Base-by-base conservation (phyloP, 169 alveolate species). In the Plasmodium malariae region DNA sequence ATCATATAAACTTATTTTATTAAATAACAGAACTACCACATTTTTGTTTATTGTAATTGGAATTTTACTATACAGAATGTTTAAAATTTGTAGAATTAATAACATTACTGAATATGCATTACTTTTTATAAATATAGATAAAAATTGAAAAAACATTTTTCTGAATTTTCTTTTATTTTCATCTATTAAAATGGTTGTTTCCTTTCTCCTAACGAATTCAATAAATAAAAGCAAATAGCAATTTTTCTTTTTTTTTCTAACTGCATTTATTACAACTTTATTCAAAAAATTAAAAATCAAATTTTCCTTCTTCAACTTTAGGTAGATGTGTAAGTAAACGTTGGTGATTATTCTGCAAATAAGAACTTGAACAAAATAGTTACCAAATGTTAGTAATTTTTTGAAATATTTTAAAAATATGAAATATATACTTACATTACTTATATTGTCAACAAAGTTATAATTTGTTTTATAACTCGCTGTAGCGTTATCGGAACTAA, bases 51-150 rank as follows among this genome's bases (percentile, higher is more conserved):
- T n/a, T 14, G 78, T 70, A 45, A 86, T 34, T 19, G 28, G 24
- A 43, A 70, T 55, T 40, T 59, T 69, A 2, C 37, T 43, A 71
- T 69, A 86, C 60, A 86, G 21, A 34, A 86, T 69, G 43, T 86
- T 86, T 86, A 86, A 86, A 37, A 69, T 86, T 86, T 86, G 92
- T 26, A 86, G 45, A 69, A 86, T 68, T 86, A 86, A 74, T 36
- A 86, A 59, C 9, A 57, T 72, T 34, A 55, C 76, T 70, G 68
- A 43, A 57, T 86, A 86, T 32, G 14, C 28, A n/a, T 40, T 63
- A 21, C 69, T 86, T 28, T 62, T 86, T 45, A 86, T 34, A 68
- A 86, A 86, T 24, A 86, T 45, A 54, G 14, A 30, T 30, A 86
- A 57, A 68, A 86, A 71, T 14, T 86, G 86, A 72, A 86, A 86